Evolutionary conservation across 1,284 basidiomycete species (phyloP), one percentile per base, ranked within the genome.

Genomic region (Ceratorhiza oryzae-sativae): DNA sequence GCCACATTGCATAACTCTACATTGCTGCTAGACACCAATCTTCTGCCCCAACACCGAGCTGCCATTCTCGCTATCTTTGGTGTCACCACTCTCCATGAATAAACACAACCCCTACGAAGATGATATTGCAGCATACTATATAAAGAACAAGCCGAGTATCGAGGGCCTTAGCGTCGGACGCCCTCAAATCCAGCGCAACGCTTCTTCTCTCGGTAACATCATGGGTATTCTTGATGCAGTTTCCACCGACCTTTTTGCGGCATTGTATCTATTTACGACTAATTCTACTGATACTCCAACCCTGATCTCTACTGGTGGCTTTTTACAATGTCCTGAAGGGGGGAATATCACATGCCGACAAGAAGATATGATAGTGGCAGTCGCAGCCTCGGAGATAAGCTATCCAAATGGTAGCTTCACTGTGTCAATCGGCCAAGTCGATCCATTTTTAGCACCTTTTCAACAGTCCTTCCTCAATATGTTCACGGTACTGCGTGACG

Each of bases 341-440:
- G 27, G 42, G 45, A 42, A 48, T 23, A 25, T 45, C 12, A 62
- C 60, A 49, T 62, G 60, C 27, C 8, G n/a, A 12, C 42, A 42
- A 9, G 45, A 48, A 30, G 60, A 49, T 6, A 49, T 48, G 42
- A 46, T 3, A n/a, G 34, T 62, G 60, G 48, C 60, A 20, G 34
- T 62, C 25, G 42, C 60, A 12, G 36, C 3, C n/a, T 62, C 42
- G 18, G n/a, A 2, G 12, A 13, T 30, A 6, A 42, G 13, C 25
- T 62, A 62, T n/a, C n/a, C 45, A 27, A 62, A 62, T 15, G 60
- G 60, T 20, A 48, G 27, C 18, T 25, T n/a, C 10, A 18, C 45
- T 18, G 27, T 34, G 18, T 42, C 42, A 32, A 39, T 42, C 5
- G 60, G 60, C n/a, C n/a, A n/a, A n/a, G n/a, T n/a, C n/a, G n/a